Conservation (phyloP, 2,329 filamentous ascomycete genomes). For the Botrytis paeoniae region DNA sequence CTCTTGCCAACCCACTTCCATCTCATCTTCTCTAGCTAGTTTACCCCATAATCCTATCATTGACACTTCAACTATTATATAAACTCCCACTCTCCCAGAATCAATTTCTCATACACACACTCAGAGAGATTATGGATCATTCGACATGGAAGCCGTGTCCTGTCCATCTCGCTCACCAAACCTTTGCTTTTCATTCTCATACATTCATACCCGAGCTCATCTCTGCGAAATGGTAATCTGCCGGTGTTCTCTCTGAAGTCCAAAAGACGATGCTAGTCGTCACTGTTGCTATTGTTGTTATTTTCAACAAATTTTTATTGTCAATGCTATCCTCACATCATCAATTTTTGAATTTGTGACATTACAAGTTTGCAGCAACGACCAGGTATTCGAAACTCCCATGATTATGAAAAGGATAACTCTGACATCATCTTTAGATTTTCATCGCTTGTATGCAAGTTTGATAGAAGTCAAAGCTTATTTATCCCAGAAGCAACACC, state of each 20-base stretch:
- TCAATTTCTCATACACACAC: not conserved
- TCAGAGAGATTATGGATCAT: accelerated
- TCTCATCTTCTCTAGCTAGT: not conserved
- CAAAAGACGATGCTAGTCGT: not conserved
- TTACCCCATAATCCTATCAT: not conserved
- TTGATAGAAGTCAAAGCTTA: not conserved
- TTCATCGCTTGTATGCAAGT: no score
- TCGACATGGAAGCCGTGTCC: not conserved
- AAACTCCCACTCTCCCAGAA: not conserved
- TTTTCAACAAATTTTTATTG: not conserved
- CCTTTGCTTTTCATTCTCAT: not conserved
- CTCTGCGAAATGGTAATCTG: accelerated
- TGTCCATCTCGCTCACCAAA: not conserved
- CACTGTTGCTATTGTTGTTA: not conserved
- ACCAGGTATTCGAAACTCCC: not conserved
- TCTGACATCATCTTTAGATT: no score
- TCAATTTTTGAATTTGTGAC: not conserved
- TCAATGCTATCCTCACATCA: not conserved
- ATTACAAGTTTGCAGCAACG: not conserved
- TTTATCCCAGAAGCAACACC: no score
- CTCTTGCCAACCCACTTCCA: not conserved
- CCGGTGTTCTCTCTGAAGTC: not conserved
- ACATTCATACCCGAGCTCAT: accelerated
- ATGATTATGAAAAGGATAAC: no score
- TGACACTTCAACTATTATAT: not conserved